Evolutionary conservation across 2,329 filamentous ascomycete genomes (phyloP).

Genomic region (Colletotrichum sp.): DNA sequence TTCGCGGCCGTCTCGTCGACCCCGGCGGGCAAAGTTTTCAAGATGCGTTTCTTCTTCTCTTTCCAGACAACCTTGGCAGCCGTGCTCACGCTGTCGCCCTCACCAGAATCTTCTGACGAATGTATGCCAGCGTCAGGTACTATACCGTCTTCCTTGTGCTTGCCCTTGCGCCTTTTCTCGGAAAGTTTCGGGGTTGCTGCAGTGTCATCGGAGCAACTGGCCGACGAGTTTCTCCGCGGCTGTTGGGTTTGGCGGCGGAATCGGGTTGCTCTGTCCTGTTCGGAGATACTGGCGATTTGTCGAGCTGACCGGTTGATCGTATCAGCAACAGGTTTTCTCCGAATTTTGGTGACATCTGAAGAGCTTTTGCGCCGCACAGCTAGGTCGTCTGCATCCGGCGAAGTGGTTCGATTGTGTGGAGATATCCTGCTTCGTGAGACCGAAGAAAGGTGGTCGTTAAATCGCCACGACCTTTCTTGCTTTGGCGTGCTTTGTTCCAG

Average conservation of each 20-base stretch:
- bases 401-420: not conserved
- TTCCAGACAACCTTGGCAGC: constrained; percentile 60
- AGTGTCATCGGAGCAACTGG: constrained; percentile 3
- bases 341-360: not conserved
- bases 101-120: constrained; percentile 46
- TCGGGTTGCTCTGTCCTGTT: not conserved
- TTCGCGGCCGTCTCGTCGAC: constrained; percentile 83
- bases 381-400: constrained; percentile 1
- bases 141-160: constrained; percentile 34
- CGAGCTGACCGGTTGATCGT: not conserved
- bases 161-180: constrained; percentile 21
- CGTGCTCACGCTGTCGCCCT: constrained; percentile 36
- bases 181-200: not conserved
- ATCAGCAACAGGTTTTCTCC: constrained; percentile 8
- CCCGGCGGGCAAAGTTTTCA: constrained; percentile 81
- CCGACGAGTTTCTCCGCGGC: not conserved
- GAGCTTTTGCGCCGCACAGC: not conserved
- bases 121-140: constrained; percentile 51
- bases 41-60: constrained; percentile 63
- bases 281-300: not conserved
- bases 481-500: constrained; percentile 8
- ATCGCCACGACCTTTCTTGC: not conserved
- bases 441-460: not conserved
- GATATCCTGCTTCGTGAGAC: not conserved
- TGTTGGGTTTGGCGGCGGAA: not conserved